Base-by-base conservation (phyloP, 257 asterid genomes). In the Fraxinus cuspidata region DNA sequence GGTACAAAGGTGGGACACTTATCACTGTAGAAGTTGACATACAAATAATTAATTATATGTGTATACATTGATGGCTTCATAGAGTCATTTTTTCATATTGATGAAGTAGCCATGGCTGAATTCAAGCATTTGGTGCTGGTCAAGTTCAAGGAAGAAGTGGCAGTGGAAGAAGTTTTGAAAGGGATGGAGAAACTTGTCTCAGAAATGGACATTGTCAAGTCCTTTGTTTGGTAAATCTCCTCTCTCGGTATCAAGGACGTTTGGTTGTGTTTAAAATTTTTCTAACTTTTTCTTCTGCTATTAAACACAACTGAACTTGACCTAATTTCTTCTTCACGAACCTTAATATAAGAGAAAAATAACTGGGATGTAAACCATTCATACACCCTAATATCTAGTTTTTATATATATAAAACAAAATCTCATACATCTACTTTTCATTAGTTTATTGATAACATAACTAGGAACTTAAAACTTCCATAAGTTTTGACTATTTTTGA, bases 51-150 rank as follows among this genome's bases (percentile, higher is more conserved):
- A 23, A 35, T 47, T 40, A 16, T 76, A n/a, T 66, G 80, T 68
- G 82, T 82, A 83, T 83, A 87, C 81, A 86, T 80, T 83, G 72
- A 49, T n/a, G 49, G 44, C 66, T 69, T 28, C 44, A 74, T 65
- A 76, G 51, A 79, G 65, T 51, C 84, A 81, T 69, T 81, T 81
- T 60, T 77, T 72, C 73, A 73, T 23, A 34, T 18, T 44, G 32
- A 21, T 42, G 21, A 16, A 28, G 69, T 23, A 70, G 77, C 77
- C 31, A 86, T 87, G 91, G 93, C 88, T 78, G 97, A 86, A 35
- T 93, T 94, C 87, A 91, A 90, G 77, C 99, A 96, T 83, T 77
- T 96, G 89, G 99, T 92, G 78, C 82, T 96, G 72, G 98, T 87
- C 67, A 92, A 92, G 91, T 96, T 96, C 90, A 96, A 92, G 47